These are phyloP conservation scores for Lagerstroemia speciosa DNA, from an alignment of 345 rosid species.

Conservation along the genomic window DNA sequence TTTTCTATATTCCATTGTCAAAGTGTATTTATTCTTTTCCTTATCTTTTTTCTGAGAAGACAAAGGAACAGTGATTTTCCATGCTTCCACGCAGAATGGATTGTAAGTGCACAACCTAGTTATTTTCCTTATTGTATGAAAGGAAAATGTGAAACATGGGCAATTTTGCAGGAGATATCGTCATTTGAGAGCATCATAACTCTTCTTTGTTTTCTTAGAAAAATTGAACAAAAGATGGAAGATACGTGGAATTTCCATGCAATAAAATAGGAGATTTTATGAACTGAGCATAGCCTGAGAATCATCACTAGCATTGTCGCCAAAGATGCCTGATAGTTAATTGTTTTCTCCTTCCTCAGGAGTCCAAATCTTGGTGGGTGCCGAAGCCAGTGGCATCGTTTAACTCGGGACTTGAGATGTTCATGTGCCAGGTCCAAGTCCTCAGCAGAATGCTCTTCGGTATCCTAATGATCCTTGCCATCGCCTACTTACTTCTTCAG, in stretches of 20 bases:
- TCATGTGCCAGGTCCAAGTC: constrained; percentile 54
- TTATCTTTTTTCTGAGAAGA: not conserved
- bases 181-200: not conserved
- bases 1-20: not conserved
- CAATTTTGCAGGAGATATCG: not conserved
- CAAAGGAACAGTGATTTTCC: not conserved
- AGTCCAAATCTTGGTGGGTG: constrained; percentile 64
- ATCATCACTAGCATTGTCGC: not conserved
- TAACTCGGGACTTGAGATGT: constrained; percentile 32
- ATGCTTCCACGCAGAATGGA: not conserved
- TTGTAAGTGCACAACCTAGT: not conserved
- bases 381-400: constrained; percentile 44
- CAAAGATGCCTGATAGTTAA: not conserved
- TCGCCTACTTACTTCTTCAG: constrained; percentile 49
- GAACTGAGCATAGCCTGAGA: not conserved
- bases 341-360: constrained; percentile 24
- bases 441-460: constrained; percentile 59
- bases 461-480: constrained; percentile 41
- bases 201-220: not conserved
- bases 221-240: not conserved
- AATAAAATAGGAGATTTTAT: not conserved
- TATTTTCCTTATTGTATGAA: not conserved
- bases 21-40: not conserved
- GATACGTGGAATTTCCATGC: not conserved
- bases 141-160: not conserved